Base-by-base conservation (phyloP, 2,329 filamentous ascomycete genomes). In the Dothistroma pini region DNA sequence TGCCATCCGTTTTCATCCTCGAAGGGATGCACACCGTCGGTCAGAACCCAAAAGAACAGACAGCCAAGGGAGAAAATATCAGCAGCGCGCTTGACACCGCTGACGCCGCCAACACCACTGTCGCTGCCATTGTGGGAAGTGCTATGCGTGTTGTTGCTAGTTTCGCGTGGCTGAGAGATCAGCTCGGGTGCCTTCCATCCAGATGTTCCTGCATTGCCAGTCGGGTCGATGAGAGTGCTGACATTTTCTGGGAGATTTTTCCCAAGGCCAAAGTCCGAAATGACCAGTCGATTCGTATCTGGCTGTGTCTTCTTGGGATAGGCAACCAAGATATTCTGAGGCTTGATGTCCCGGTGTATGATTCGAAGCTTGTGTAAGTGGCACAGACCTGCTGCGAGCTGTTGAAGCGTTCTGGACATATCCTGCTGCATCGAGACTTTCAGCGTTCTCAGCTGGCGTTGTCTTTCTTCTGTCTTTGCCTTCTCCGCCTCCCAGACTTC, bases 21-120 rank as follows among this genome's bases (percentile, higher is more conserved):
- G 70, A 96, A 99, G 0, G 95, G 95, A 75, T 99, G 95, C 1
- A 84, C 86, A 16, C 95, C 95, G 64, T 92, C 90, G 1, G 93
- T 97, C 62, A 99, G 82, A n/a, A 97, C 93, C 74, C 97, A 99
- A 78, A 93, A 97, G 80, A 97, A 99, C n/a, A 99, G 92, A 57
- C 96, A 89, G 1, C 95, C 95, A 38, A 99, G 84, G 0, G 93
- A 96, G 78, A 99, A 99, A 29, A 99, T 96, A 73, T 99, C 95
- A 63, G 97, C 97, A 9, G 95, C 91, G 51, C 95, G 89, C 51
- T 96, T 99, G 7, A 96, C 93, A 56, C 95, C 89, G 61, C 92
- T 88, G 1, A 65, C 59, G 3, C 64, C 66, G 47, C 57, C 57
- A 47, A 79, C 80, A 9, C 69, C 83, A 65, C 85, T 88, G 62